Evolutionary conservation across 352 stramenopile species (phyloP), one percentile per base, ranked within the genome.

Genomic region (Phytophthora pluvialis): DNA sequence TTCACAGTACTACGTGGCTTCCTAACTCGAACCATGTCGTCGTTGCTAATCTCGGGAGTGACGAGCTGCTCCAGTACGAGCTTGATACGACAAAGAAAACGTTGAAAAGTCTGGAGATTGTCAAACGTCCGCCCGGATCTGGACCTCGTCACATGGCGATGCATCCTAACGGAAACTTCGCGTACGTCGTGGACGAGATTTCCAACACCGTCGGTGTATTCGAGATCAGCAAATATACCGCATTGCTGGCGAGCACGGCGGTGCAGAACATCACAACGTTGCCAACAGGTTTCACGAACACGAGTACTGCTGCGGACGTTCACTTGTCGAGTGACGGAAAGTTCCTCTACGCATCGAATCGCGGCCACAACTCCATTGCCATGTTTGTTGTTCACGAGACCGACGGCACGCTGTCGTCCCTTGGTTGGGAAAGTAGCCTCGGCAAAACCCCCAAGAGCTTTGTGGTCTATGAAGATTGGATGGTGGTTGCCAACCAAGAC

Each of bases 271-370:
- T 86, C 53, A 78, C 80, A 42, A 88, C 77, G 12, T 42, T 89
- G 21, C 75, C 80, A 5, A 16, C 31, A 0, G 60, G 50, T 21
- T 81, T 74, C 26, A 72, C 36, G 5, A 70, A 62, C 31, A 54
- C 44, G 8, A 72, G 50, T 9, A 63, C 60, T 25, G 58, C 46
- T 45, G 73, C 80, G 1, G 80, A 83, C 29, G 73, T 89, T 54
- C 67, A 87, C 32, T 62, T 82, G 11, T 83, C 77, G 7, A 60
- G 45, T 7, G 67, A 70, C 48, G 77, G 75, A 29, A 72, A 75
- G 15, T 89, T 83, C 33, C 29, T 89, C 11, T 89, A 85, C 66
- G 55, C 68, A n/a, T 88, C 80, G n/a, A 89, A 86, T 64, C 80
- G 78, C 46, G 73, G 68, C 21, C 76, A 89, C 70, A 65, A 89